Conservation (phyloP, 306 rosid species). For the Quercus wislizeni region DNA sequence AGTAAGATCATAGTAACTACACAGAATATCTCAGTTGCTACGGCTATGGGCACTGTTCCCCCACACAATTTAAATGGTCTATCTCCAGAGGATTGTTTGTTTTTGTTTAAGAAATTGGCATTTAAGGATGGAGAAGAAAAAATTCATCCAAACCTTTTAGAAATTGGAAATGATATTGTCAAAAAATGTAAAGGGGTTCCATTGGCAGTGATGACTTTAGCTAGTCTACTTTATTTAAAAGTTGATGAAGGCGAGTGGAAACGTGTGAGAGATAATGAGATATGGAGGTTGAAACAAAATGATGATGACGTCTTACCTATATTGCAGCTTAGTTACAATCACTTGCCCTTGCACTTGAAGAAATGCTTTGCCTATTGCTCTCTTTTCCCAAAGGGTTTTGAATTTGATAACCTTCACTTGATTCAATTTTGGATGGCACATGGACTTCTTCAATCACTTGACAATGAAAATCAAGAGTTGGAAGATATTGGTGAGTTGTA, state of each 20-base stretch:
- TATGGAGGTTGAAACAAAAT: constrained; percentile 16
- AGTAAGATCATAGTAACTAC: not conserved
- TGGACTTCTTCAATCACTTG: too few species aligned
- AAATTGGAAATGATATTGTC: constrained; percentile 3
- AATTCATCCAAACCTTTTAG: too few species aligned
- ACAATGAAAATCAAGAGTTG: too few species aligned
- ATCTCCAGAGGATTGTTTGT: not conserved
- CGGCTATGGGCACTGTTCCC: not conserved
- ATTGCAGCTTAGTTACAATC: constrained; percentile 19
- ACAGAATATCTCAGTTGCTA: not conserved
- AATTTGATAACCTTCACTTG: not conserved
- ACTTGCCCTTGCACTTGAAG: constrained; percentile 14
- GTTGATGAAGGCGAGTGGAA: not conserved
- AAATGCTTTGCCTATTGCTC: constrained; percentile 15
- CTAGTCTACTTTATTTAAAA: not conserved
- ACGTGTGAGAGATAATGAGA: constrained; percentile 9
- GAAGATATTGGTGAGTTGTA: too few species aligned
- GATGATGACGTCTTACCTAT: not conserved
- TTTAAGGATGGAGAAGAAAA: constrained; percentile 8
- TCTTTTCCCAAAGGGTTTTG: not conserved
- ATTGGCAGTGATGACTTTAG: constrained; percentile 12
- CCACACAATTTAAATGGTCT: not conserved
- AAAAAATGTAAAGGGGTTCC: constrained; percentile 22
- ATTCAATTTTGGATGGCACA: constrained; percentile 18
- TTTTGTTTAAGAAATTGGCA: constrained; percentile 3